phyloP scores from a whole-genome alignment of 148 eudicot species.

The Polygonum maritimum region DNA sequence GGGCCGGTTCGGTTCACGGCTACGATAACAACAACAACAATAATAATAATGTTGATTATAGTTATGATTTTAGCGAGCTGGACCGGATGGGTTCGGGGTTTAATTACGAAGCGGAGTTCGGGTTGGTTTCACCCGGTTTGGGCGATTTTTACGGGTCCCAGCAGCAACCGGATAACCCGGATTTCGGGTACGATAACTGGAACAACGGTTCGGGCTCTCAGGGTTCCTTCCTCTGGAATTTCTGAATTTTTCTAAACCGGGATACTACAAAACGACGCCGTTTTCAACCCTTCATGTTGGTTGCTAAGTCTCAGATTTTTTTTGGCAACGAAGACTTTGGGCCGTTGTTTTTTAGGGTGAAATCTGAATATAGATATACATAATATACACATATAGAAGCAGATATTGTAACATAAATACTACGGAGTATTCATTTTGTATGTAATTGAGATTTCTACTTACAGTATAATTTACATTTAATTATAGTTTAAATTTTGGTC shows the following conservation, averaged over 20 bases:
- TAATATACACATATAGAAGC: background rate
- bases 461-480: too few species aligned
- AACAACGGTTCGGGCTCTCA: background rate
- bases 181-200: constrained; percentile 6
- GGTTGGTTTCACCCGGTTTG: constrained; percentile 15
- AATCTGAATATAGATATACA: too few species aligned
- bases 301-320: background rate
- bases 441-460: too few species aligned
- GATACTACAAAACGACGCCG: background rate
- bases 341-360: background rate
- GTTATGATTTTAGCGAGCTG: constrained; percentile 19
- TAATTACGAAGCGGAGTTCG: constrained; percentile 32
- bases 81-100: constrained; percentile 25
- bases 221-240: constrained; percentile 12
- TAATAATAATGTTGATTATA: too few species aligned
- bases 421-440: background rate
- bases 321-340: background rate
- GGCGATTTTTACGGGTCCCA: constrained; percentile 23
- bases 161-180: constrained; percentile 23
- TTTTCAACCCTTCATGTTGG: background rate
- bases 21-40: background rate
- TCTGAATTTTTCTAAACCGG: background rate
- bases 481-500: too few species aligned
- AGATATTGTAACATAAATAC: background rate
- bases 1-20: background rate